phyloP scores from a whole-genome alignment of 306 rosid genomes.

The Prunus fruticosa region DNA sequence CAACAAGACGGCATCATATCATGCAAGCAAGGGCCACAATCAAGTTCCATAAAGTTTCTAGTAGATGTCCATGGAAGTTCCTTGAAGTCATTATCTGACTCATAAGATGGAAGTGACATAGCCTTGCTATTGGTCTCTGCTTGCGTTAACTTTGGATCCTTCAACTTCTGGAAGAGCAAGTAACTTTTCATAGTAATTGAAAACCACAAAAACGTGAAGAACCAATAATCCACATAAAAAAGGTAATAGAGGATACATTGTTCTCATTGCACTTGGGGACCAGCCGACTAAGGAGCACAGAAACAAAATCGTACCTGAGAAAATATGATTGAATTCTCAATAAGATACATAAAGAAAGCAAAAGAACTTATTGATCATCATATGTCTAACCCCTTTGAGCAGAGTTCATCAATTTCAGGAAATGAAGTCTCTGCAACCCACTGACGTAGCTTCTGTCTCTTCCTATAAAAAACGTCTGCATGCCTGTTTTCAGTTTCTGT shows the following conservation, averaged over 20 bases:
- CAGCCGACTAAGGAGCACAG: slow-evolving; percentile 69
- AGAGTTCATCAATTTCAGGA: slow-evolving; percentile 42
- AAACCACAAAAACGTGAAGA: slow-evolving; percentile 4
- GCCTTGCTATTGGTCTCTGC: slow-evolving; percentile 30
- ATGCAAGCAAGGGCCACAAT: slow-evolving; percentile 30
- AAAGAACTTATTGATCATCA: slow-evolving; percentile 15
- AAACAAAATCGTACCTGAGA: slow-evolving; percentile 59
- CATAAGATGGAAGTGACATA: slow-evolving; percentile 31
- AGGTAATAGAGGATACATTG: slow-evolving; percentile 42
- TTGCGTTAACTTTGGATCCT: slow-evolving; percentile 22
- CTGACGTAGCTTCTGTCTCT: slow-evolving; percentile 66
- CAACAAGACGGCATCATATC: slow-evolving; percentile 34
- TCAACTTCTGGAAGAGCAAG: slow-evolving; percentile 36
- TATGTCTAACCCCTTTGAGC: slow-evolving; percentile 60
- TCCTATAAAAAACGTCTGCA: slow-evolving; percentile 50
- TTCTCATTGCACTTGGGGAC: slow-evolving; percentile 36
- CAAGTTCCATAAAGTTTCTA: slow-evolving; percentile 35
- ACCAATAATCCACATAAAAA: slow-evolving; percentile 20
- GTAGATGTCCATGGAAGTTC: slow-evolving; percentile 32
- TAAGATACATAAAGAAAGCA: slow-evolving; percentile 17
- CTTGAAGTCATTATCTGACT: slow-evolving; percentile 37
- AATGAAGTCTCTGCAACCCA: slow-evolving; percentile 46
- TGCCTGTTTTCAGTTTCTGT: slow-evolving; percentile 35
- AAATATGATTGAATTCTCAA: slow-evolving; percentile 24
- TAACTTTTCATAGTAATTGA: slow-evolving; percentile 8